Evolutionary conservation across 805 yeast species (phyloP).

Genomic region (Candida insectalens): DNA sequence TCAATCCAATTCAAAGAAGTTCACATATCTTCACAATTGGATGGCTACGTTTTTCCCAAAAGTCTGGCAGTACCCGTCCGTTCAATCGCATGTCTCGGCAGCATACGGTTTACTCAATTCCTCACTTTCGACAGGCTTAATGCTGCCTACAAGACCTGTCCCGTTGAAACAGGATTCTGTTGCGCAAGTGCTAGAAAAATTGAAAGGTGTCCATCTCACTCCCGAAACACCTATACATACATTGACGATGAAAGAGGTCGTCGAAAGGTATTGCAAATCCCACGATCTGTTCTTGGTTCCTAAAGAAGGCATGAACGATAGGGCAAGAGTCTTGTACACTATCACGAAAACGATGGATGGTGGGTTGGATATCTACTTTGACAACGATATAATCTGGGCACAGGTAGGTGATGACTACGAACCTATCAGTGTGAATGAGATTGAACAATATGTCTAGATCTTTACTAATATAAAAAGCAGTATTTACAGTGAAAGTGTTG

Average conservation of each 20-base stretch:
- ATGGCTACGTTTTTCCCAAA: conserved; percentile 5
- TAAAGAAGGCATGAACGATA: conserved; percentile 15
- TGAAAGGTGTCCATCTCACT: background rate
- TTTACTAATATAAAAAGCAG: too few relatives aligned
- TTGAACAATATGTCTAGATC: too few relatives aligned
- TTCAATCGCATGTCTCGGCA: too few relatives aligned
- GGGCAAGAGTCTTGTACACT: conserved; percentile 35
- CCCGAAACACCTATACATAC: too few relatives aligned
- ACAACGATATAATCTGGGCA: conserved; percentile 52
- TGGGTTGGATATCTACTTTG: conserved; percentile 37
- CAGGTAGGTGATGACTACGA: conserved; percentile 22
- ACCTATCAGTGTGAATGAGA: conserved; percentile 32
- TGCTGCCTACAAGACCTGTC: too few relatives aligned
- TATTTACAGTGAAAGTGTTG: too few relatives aligned
- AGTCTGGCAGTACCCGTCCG: background rate
- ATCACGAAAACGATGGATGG: conserved; percentile 28
- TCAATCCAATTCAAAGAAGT: background rate
- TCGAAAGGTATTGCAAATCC: conserved; percentile 47
- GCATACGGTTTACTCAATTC: too few relatives aligned
- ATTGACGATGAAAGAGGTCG: conserved; percentile 53
- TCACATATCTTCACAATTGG: conserved; percentile 5
- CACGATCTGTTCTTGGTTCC: conserved; percentile 36
- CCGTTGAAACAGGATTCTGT: background rate
- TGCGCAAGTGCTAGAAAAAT: background rate
- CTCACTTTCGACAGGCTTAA: too few relatives aligned